These are phyloP conservation scores for Wallacemonas collosoma DNA, from an alignment of 208 protist genomes.

Conservation along the genomic window DNA sequence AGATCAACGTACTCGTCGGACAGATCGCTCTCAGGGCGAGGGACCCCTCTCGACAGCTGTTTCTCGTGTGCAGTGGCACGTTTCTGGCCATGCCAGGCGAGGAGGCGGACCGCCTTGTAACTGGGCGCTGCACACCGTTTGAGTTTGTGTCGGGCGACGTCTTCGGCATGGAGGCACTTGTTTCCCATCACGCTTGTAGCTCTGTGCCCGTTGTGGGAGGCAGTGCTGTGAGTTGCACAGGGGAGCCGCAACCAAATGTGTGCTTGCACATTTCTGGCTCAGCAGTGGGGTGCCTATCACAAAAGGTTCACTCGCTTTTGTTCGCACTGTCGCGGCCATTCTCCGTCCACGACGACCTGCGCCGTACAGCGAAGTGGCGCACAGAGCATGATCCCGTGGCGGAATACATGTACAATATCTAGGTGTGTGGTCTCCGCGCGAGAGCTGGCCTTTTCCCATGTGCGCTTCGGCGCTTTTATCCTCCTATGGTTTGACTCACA, in stretches of 20 bases:
- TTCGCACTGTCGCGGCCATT: conserved; percentile 42
- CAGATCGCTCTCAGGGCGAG: conserved; percentile 40
- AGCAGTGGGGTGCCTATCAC: conserved; percentile 44
- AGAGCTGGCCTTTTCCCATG: too few relatives aligned
- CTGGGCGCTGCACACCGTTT: conserved; percentile 30
- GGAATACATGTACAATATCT: conserved; percentile 24
- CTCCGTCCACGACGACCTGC: conserved; percentile 63
- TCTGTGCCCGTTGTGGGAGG: conserved; percentile 56
- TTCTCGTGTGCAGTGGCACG: conserved; percentile 43
- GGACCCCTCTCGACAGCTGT: conserved; percentile 33
- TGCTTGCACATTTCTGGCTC: conserved; percentile 35
- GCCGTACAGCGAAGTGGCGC: background rate
- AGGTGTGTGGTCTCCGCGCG: background rate
- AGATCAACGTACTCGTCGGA: conserved; percentile 17
- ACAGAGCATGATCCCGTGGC: conserved; percentile 11
- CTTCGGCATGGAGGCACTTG: conserved; percentile 58
- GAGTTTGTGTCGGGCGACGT: conserved; percentile 47
- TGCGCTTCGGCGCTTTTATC: too few relatives aligned
- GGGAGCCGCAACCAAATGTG: conserved; percentile 20
- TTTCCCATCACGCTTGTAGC: conserved; percentile 44
- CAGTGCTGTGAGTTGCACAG: conserved; percentile 13
- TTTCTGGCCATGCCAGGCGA: conserved; percentile 39
- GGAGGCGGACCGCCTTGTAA: conserved; percentile 32
- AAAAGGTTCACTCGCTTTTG: conserved; percentile 41
- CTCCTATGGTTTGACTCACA: too few relatives aligned